Conservation (phyloP, 1,139 yeast genomes). For the Pichia terricola region DNA sequence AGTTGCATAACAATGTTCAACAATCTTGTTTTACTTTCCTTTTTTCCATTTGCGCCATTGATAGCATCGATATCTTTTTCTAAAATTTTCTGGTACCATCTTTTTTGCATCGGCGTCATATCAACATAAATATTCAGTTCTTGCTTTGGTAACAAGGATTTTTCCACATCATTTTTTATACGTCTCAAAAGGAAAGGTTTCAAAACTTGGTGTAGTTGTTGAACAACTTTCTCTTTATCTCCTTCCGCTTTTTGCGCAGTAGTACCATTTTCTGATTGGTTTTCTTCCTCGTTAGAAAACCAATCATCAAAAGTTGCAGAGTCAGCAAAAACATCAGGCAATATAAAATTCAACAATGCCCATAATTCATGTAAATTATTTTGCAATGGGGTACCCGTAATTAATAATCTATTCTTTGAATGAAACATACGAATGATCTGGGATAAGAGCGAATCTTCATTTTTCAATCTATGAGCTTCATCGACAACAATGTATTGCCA, state of each 20-base stretch:
- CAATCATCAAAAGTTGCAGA: conserved; percentile 67
- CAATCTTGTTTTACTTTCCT: conserved; percentile 65
- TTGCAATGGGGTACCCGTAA: conserved; percentile 78
- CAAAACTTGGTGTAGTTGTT: conserved; percentile 82
- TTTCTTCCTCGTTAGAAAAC: conserved; percentile 36
- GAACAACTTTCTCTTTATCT: conserved; percentile 34
- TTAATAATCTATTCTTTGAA: conserved; percentile 57
- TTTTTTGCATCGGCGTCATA: conserved; percentile 68
- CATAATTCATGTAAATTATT: conserved; percentile 72
- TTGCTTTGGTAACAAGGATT: conserved; percentile 62
- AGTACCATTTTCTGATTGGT: conserved; percentile 14
- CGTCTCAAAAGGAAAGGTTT: conserved; percentile 68
- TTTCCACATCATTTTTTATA: conserved; percentile 72
- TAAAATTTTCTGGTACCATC: conserved; percentile 65
- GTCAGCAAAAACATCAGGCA: conserved; percentile 74
- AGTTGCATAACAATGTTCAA: conserved; percentile 77
- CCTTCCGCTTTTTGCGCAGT: not conserved
- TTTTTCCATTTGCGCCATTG: conserved; percentile 67
- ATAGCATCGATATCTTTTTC: conserved; percentile 81
- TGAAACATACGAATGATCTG: conserved; percentile 69
- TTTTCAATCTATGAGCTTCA: conserved; percentile 76
- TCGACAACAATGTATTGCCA: conserved; percentile 74
- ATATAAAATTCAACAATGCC: conserved; percentile 66
- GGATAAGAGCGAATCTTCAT: conserved; percentile 64
- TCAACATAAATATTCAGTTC: conserved; percentile 65